A percentile compares a stretch with the other conserved stretches of the same genome.
Evolutionary conservation across 495 filamentous ascomycete genomes (phyloP).

Genomic region (Corynascus novoguineensis): DNA sequence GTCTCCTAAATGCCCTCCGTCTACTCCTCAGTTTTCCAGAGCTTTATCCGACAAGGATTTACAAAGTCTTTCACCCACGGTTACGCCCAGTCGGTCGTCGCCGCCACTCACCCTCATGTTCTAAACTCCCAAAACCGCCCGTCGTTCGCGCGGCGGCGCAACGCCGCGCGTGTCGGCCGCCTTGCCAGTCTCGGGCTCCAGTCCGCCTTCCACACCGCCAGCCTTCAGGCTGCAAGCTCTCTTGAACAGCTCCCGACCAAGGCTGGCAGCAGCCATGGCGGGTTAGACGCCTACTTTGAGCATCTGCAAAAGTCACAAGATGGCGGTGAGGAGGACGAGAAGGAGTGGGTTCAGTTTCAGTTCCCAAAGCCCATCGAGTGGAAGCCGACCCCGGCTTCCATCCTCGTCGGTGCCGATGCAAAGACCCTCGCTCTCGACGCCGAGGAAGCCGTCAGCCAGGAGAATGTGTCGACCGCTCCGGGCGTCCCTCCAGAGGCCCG

Average conservation of each 20-base stretch:
- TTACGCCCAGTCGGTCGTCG: slow-evolving; percentile 95
- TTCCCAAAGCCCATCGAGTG: slow-evolving; percentile 81
- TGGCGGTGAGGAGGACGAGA: slow-evolving; percentile 54
- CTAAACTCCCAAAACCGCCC: slow-evolving; percentile 62
- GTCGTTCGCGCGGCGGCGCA: slow-evolving; percentile 45
- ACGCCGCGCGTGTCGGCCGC: slow-evolving; percentile 51
- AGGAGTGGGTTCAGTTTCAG: slow-evolving; percentile 88
- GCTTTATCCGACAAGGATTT: slow-evolving; percentile 94
- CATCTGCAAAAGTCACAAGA: slow-evolving; percentile 74
- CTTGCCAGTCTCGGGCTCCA: slow-evolving; percentile 59
- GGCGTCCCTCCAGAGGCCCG: slow-evolving; percentile 33
- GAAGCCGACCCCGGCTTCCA: slow-evolving; percentile 55
- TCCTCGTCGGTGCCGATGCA: slow-evolving; percentile 48
- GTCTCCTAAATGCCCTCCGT: slow-evolving; percentile 57
- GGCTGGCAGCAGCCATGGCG: slow-evolving; percentile 39
- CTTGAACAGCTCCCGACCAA: slow-evolving; percentile 43
- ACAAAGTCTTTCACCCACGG: slow-evolving; percentile 94
- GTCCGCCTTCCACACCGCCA: slow-evolving; percentile 62
- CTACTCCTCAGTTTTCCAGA: slow-evolving; percentile 58
- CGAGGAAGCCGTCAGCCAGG: slow-evolving; percentile 17
- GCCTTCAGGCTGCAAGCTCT: slow-evolving; percentile 26
- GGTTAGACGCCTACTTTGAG: slow-evolving; percentile 81
- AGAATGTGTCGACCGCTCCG: slow-evolving; percentile 12
- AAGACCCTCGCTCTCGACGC: slow-evolving; percentile 36
- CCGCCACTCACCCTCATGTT: slow-evolving; percentile 79